phyloP scores from a whole-genome alignment of 768 basidiomycete genomes.

The Lactarius hengduanensis region DNA sequence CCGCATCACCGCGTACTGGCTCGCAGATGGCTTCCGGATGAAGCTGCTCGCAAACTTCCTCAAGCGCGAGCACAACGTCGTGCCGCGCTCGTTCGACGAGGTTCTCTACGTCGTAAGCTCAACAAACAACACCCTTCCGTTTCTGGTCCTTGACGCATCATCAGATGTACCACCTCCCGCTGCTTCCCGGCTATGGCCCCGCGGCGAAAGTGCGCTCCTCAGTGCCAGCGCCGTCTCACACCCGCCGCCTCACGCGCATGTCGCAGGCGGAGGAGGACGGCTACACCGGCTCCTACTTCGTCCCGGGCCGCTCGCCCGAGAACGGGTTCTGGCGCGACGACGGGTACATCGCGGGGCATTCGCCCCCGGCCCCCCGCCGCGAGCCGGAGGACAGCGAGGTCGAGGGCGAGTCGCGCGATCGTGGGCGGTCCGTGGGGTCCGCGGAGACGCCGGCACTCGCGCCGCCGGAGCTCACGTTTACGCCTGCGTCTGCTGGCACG shows the following conservation, averaged over 20 bases:
- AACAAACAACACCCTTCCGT: background rate
- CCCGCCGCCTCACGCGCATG: conserved; percentile 60
- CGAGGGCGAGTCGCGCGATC: conserved; percentile 22
- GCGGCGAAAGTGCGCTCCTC: conserved; percentile 86
- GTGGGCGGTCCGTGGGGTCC: conserved; percentile 5
- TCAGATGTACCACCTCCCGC: conserved; percentile 90
- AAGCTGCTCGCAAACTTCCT: conserved; percentile 81
- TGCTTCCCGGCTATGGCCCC: conserved; percentile 88
- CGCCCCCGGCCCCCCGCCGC: conserved; percentile 28
- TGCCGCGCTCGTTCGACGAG: conserved; percentile 86
- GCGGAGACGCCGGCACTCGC: conserved; percentile 11
- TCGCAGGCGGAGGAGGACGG: conserved; percentile 89
- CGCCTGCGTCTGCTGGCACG: background rate
- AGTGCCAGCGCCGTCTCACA: conserved; percentile 50
- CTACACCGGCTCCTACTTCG: conserved; percentile 85
- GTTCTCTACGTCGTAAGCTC: conserved; percentile 77
- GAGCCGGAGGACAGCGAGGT: conserved; percentile 15
- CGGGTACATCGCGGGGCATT: conserved; percentile 55
- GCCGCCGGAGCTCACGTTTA: background rate
- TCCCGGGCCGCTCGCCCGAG: conserved; percentile 35
- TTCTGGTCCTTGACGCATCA: too few species aligned
- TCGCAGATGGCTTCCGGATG: conserved; percentile 83
- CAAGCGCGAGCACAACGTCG: conserved; percentile 92
- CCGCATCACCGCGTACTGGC: conserved; percentile 85
- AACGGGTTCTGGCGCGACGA: conserved; percentile 35